These are phyloP conservation scores for Globisporangium emineosum DNA, from an alignment of 352 stramenopile species.

Conservation along the genomic window DNA sequence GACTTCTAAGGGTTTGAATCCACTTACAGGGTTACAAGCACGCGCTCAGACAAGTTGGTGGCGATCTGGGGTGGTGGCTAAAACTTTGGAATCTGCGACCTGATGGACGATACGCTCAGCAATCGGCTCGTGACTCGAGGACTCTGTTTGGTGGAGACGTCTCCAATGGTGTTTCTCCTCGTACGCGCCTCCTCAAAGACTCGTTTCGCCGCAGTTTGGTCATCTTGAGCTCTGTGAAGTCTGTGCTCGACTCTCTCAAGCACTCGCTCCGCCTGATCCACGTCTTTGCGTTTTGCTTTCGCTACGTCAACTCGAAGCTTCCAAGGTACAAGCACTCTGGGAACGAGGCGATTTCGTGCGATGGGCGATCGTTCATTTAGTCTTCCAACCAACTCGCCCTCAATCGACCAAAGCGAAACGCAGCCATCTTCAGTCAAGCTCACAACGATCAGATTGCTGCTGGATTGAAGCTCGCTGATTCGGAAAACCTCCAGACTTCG, in stretches of 20 bases:
- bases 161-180: slow-evolving; percentile 1
- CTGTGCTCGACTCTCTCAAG: slow-evolving; percentile 15
- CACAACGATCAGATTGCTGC: slow-evolving; percentile 17
- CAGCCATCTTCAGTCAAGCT: slow-evolving; percentile 29
- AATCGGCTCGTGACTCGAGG: slow-evolving; percentile 8
- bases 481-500: slow-evolving; percentile 17
- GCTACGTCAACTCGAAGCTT: slow-evolving; percentile 2
- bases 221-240: background rate
- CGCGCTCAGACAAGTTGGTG: background rate
- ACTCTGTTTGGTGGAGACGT: background rate
- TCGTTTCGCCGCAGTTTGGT: background rate
- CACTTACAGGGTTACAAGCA: background rate
- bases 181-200: background rate
- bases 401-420: slow-evolving; percentile 33
- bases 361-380: slow-evolving; percentile 16
- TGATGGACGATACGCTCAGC: slow-evolving; percentile 6
- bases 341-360: background rate
- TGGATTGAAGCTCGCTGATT: slow-evolving; percentile 6
- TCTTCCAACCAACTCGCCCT: slow-evolving; percentile 28
- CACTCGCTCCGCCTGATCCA: slow-evolving; percentile 5
- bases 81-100: background rate
- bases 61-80: background rate
- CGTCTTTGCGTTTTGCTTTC: background rate
- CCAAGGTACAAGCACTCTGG: slow-evolving; percentile 1
- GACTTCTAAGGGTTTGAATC: background rate